A percentile compares a stretch with the other conserved stretches of the same genome.
Evolutionary conservation across 352 stramenopile genomes (phyloP).

Genomic region (Globisporangium camurandrum): DNA sequence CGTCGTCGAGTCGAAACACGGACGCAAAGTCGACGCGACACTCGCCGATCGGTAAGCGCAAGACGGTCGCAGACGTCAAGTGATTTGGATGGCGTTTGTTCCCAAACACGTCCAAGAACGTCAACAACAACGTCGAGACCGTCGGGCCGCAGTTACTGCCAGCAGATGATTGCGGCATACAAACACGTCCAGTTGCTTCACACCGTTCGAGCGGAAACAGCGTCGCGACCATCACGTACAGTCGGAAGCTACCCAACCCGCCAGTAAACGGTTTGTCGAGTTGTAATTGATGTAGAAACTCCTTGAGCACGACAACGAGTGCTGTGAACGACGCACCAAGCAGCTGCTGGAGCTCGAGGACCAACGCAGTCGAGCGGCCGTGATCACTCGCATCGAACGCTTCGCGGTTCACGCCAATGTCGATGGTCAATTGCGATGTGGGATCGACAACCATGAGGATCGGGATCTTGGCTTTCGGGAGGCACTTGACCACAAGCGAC

Average conservation of each 20-base stretch:
- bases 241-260: constrained; percentile 64
- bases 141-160: too few species aligned
- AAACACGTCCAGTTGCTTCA: background rate
- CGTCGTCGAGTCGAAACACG: constrained; percentile 63
- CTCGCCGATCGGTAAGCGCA: constrained; percentile 29
- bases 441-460: constrained; percentile 64
- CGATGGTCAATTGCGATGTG: constrained; percentile 41
- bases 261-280: constrained; percentile 77
- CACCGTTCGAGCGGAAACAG: constrained; percentile 32
- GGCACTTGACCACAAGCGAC: constrained; percentile 48
- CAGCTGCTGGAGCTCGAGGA: constrained; percentile 30
- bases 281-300: constrained; percentile 71
- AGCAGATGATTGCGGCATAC: background rate
- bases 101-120: constrained; percentile 63
- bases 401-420: constrained; percentile 62
- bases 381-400: constrained; percentile 49
- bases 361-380: constrained; percentile 51
- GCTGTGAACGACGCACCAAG: constrained; percentile 39
- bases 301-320: constrained; percentile 64
- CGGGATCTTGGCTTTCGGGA: constrained; percentile 66
- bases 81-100: constrained; percentile 47
- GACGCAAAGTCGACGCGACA: constrained; percentile 43
- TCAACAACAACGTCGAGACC: constrained; percentile 28
- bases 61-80: constrained; percentile 37
- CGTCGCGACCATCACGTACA: constrained; percentile 78